Evolutionary conservation across 805 yeast genomes (phyloP).

Genomic region (Peterozyma xylosa): DNA sequence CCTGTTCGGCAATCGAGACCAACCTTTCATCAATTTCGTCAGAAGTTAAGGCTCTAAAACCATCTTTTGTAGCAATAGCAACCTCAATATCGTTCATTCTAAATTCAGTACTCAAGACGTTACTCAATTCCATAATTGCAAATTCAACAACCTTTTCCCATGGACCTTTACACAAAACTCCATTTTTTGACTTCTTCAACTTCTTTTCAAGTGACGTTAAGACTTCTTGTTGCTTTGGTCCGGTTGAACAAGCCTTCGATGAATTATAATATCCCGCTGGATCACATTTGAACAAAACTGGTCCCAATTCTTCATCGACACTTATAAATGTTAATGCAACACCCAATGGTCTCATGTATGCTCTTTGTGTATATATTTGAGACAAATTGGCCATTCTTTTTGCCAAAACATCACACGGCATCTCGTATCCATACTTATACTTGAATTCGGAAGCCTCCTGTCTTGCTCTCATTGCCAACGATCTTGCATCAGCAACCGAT

Average conservation of each 20-base stretch:
- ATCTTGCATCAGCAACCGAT: conserved; percentile 91
- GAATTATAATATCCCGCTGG: conserved; percentile 96
- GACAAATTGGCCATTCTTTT: conserved; percentile 94
- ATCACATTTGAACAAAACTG: conserved; percentile 85
- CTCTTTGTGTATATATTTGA: conserved; percentile 94
- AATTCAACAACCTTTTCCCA: conserved; percentile 88
- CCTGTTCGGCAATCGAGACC: conserved; percentile 94
- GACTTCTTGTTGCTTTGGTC: conserved; percentile 96
- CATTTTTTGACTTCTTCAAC: conserved; percentile 53
- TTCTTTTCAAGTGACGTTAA: conserved; percentile 84
- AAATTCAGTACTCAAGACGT: conserved; percentile 86
- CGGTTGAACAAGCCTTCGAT: conserved; percentile 87
- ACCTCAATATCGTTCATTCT: conserved; percentile 90
- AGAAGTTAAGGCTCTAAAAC: conserved; percentile 64
- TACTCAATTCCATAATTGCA: conserved; percentile 80
- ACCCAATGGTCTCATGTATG: conserved; percentile 97
- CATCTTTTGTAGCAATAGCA: conserved; percentile 72
- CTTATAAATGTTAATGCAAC: conserved; percentile 85
- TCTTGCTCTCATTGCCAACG: conserved; percentile 84
- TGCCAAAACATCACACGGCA: conserved; percentile 90
- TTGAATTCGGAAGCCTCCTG: conserved; percentile 94
- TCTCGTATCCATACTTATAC: conserved; percentile 91
- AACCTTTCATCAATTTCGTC: conserved; percentile 94
- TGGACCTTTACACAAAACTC: conserved; percentile 63
- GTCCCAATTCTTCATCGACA: conserved; percentile 86